Evolutionary conservation across 441 rosid species (phyloP), one percentile per base, ranked within the genome.

Genomic region (Gossypium aridum): DNA sequence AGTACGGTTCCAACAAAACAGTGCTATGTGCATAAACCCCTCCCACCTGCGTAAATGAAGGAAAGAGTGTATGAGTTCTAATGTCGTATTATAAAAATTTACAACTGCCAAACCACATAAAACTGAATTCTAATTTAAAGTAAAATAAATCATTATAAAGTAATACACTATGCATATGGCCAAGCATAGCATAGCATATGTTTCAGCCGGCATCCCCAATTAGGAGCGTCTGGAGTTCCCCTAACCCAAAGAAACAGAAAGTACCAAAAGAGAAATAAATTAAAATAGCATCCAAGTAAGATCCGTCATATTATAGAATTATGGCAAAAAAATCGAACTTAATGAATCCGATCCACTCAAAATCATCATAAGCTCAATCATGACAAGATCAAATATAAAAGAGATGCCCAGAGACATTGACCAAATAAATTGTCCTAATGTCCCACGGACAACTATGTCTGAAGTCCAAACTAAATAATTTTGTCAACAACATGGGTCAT

Each of bases 11-110:
- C 92, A 89, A 70, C 49, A 54, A 68, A 61, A 67, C 60, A 85
- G 83, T 28, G 91, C 86, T 2, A 80, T 71, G 55, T 87, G 93
- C 12, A 78, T 80, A 82, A 87, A 87, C 53, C 93, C 92, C 75
- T 84, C 89, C 93, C 93, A 87, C 80, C 93, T 89, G 88, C 51
- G 37, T 39, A 75, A 60, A 19, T 73, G 64, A 72, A 47, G 23
- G 17, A 66, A 66, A 66, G 17, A 20, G 53, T 4, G 56, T 45
- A 39, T 57, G 20, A 72, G 23, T 70, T 54, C 19, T 1, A 57
- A 57, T 9, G 62, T 20, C 14, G 4, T 22, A 34, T 19, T 54
- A 55, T 55, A 70, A 62, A 23, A 26, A 28, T 31, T 25, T 34
- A 54, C 12, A 55, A 70, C 14, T 1, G 3, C 61, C 31, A n/a